Percentiles rank a stretch among this genome's conserved stretches.
Evolutionary conservation across 2,329 filamentous ascomycete species (phyloP).

Genomic region (Aulographum hederae): DNA sequence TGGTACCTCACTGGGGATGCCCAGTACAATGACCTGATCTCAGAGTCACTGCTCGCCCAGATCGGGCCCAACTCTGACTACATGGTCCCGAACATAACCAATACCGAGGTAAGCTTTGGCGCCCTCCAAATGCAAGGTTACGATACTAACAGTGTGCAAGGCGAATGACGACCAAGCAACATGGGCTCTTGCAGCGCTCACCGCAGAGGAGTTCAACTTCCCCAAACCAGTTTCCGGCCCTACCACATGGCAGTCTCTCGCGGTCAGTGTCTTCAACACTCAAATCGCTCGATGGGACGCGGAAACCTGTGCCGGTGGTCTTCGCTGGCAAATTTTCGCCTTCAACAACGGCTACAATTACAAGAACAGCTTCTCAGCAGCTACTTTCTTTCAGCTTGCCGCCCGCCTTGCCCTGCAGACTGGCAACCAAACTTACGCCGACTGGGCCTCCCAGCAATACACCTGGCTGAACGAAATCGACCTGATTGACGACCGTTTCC

Average conservation of each 20-base stretch:
- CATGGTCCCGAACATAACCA: slow-evolving; percentile 20
- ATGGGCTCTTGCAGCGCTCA: slow-evolving; percentile 38
- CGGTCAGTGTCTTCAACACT: slow-evolving; percentile 19
- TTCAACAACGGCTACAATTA: slow-evolving; percentile 17
- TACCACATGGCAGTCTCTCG: slow-evolving; percentile 25
- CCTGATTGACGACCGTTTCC: slow-evolving; percentile 30
- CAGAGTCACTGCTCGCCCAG: slow-evolving; percentile 23
- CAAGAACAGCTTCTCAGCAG: slow-evolving; percentile 19
- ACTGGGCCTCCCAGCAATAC: slow-evolving; percentile 15
- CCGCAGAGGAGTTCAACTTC: slow-evolving; percentile 33
- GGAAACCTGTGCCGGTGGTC: slow-evolving; percentile 15
- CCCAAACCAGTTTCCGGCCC: slow-evolving; percentile 19
- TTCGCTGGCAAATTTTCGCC: slow-evolving; percentile 17
- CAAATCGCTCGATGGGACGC: slow-evolving; percentile 14
- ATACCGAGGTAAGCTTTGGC: slow-evolving; percentile 36
- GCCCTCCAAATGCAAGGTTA: no score
- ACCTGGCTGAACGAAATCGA: slow-evolving; percentile 20
- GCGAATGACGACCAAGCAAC: slow-evolving; percentile 41
- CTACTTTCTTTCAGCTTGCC: slow-evolving; percentile 18
- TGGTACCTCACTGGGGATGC: slow-evolving; percentile 26
- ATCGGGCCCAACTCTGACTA: slow-evolving; percentile 22
- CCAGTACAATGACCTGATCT: slow-evolving; percentile 23
- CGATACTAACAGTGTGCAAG: no score
- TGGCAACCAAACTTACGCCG: slow-evolving; percentile 15
- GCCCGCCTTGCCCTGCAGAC: slow-evolving; percentile 17